phyloP scores from a whole-genome alignment of 164 flowering plant species.

The Tetracentron sinense region DNA sequence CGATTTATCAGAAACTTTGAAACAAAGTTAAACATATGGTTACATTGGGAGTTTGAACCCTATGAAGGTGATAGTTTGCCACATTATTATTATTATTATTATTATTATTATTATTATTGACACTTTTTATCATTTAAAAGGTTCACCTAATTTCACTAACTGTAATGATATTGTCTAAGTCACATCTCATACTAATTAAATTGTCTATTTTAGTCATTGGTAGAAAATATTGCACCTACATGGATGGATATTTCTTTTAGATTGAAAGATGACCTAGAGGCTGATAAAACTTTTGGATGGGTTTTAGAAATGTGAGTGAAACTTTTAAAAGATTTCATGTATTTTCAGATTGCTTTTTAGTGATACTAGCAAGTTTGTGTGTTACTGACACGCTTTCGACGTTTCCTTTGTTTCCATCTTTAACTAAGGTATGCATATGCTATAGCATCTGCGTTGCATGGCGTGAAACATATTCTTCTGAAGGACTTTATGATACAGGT shows the following conservation, averaged over 20 bases:
- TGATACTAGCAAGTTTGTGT: background rate
- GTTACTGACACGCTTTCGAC: slow-evolving; percentile 8
- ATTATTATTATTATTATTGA: background rate
- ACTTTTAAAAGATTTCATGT: background rate
- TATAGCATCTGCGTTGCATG: slow-evolving; percentile 92
- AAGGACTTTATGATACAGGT: slow-evolving; percentile 99
- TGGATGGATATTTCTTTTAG: slow-evolving; percentile 92
- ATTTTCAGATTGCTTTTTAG: background rate
- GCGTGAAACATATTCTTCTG: slow-evolving; percentile 78
- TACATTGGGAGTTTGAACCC: background rate
- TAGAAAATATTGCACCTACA: slow-evolving; percentile 88
- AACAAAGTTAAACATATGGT: background rate
- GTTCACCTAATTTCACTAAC: no score
- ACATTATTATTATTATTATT: background rate
- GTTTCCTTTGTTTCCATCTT: slow-evolving; percentile 9
- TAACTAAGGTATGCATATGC: slow-evolving; percentile 58
- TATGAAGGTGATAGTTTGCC: background rate
- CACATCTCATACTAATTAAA: background rate
- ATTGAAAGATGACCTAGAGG: slow-evolving; percentile 87
- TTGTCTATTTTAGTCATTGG: slow-evolving; percentile 35
- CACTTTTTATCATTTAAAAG: background rate
- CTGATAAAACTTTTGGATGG: slow-evolving; percentile 94
- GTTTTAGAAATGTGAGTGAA: slow-evolving; percentile 88
- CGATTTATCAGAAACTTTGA: background rate
- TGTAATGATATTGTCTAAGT: background rate